Evolutionary conservation across 495 filamentous ascomycete species (phyloP).

Genomic region (Amphirosellinia nigrospora): DNA sequence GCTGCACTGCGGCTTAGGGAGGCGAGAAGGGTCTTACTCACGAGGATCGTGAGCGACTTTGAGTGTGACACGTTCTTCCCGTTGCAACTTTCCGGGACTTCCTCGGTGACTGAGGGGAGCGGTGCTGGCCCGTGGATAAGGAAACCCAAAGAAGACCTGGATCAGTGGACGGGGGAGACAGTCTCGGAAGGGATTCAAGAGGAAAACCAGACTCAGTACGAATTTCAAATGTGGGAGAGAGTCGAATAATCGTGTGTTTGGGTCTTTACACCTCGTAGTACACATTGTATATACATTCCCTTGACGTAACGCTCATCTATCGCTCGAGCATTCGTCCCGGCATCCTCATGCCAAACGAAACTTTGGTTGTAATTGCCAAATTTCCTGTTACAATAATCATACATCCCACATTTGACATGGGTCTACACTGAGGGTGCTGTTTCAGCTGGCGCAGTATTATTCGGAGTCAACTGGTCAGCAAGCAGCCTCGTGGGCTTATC

Average conservation of each 20-base stretch:
- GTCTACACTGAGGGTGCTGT: background rate
- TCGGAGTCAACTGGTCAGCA: slow-evolving; percentile 23
- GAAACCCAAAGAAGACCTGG: slow-evolving; percentile 55
- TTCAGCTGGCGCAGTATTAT: background rate
- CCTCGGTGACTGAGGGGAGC: background rate
- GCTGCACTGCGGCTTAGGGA: slow-evolving; percentile 62
- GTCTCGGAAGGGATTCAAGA: slow-evolving; percentile 55
- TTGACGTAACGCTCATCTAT: background rate
- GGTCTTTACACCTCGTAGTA: slow-evolving; percentile 14
- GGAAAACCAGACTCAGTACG: slow-evolving; percentile 64
- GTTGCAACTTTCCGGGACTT: slow-evolving; percentile 54
- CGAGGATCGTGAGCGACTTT: slow-evolving; percentile 66
- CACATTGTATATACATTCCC: slow-evolving; percentile 23
- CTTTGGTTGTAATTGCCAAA: background rate
- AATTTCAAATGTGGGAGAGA: slow-evolving; percentile 71
- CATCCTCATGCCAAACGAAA: background rate
- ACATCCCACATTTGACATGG: background rate
- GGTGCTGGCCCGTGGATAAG: slow-evolving; percentile 50
- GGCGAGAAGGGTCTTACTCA: slow-evolving; percentile 65
- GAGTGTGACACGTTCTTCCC: slow-evolving; percentile 93
- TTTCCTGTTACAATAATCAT: slow-evolving; percentile 8
- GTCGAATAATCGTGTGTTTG: slow-evolving; percentile 36
- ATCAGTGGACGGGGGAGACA: slow-evolving; percentile 64
- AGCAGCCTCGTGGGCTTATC: slow-evolving; percentile 42
- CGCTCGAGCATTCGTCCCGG: background rate